Evolutionary conservation across 345 rosid genomes (phyloP).

Genomic region (Adansonia digitata): DNA sequence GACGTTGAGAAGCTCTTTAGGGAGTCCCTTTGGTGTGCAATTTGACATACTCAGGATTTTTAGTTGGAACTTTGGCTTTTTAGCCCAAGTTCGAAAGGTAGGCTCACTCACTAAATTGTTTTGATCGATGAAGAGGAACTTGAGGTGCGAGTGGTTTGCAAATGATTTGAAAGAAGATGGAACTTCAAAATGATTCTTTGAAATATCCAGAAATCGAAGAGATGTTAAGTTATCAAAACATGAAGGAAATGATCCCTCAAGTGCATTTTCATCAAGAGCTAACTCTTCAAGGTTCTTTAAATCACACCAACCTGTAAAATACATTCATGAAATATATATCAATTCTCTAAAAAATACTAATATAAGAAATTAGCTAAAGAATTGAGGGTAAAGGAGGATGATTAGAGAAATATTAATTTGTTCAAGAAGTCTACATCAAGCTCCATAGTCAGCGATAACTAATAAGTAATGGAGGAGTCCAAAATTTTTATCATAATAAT

Average conservation of each 20-base stretch:
- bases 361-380: no score
- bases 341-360: background rate
- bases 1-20: background rate
- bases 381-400: no score
- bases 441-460: no score
- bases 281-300: background rate
- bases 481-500: background rate
- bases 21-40: background rate
- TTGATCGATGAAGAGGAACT: background rate
- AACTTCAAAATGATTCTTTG: background rate
- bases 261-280: background rate
- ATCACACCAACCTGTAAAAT: background rate
- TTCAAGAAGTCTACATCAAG: no score
- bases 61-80: background rate
- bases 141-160: slow-evolving; percentile 4
- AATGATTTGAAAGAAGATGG: background rate
- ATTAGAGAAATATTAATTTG: no score
- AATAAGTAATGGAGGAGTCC: no score
- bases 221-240: background rate
- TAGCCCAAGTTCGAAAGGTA: background rate
- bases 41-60: background rate
- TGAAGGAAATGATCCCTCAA: background rate
- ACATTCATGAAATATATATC: no score
- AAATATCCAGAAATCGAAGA: background rate
- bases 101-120: background rate